Evolutionary conservation across 2,329 filamentous ascomycete genomes (phyloP).

Genomic region (Pseudofabraea citricarpa): DNA sequence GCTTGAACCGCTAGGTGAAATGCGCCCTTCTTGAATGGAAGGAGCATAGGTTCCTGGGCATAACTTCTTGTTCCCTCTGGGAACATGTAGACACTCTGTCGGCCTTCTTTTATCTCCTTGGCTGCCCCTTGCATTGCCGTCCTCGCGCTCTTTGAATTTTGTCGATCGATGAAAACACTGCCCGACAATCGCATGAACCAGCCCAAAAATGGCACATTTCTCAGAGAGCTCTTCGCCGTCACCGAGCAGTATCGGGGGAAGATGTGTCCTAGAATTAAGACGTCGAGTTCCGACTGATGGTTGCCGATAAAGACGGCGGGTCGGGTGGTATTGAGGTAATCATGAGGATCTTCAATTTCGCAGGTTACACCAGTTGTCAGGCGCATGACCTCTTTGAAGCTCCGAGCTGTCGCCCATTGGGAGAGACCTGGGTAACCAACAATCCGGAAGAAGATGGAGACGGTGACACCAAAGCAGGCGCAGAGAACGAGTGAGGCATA

Average conservation of each 20-base stretch:
- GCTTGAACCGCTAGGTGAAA: constrained; percentile 96
- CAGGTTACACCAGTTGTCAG: constrained; percentile 74
- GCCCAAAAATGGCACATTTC: constrained; percentile 76
- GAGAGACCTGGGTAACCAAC: constrained; percentile 69
- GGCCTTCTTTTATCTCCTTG: constrained; percentile 66
- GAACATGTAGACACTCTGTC: constrained; percentile 80
- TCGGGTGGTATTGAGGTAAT: constrained; percentile 50
- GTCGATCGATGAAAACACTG: constrained; percentile 91
- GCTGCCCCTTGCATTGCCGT: constrained; percentile 83
- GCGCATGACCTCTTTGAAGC: constrained; percentile 77
- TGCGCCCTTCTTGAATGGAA: constrained; percentile 98
- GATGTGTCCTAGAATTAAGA: constrained; percentile 81
- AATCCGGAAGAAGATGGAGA: constrained; percentile 66
- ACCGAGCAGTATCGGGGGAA: constrained; percentile 92
- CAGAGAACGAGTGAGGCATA: constrained; percentile 58
- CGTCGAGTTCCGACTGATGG: constrained; percentile 94
- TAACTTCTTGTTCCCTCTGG: constrained; percentile 93
- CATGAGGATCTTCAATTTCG: constrained; percentile 61
- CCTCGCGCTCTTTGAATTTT: constrained; percentile 75
- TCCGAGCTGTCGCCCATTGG: constrained; percentile 78
- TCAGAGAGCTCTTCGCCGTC: constrained; percentile 84
- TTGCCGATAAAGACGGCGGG: constrained; percentile 92
- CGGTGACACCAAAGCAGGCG: constrained; percentile 70
- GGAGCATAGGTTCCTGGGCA: constrained; percentile 69
- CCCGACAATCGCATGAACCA: constrained; percentile 92